Base-by-base conservation (phyloP, 805 yeast species). In the Ogataea kodamae region DNA sequence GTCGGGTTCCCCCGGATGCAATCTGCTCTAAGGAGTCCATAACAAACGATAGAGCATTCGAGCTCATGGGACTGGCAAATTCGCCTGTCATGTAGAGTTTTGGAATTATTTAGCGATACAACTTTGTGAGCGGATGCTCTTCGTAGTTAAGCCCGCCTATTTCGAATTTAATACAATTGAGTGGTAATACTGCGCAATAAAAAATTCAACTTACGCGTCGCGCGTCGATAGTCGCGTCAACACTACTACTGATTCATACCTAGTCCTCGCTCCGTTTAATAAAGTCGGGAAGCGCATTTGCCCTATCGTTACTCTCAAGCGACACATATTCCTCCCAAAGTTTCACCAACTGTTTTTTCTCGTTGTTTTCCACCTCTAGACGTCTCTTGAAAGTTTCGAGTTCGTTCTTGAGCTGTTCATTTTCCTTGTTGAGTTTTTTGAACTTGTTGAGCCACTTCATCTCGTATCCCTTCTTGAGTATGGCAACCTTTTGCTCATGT, bases 401-500 rank as follows among this genome's bases (percentile, higher is more conserved):
- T 38, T 77, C 83, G 32, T 74, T 65, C 42, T 61, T 61, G 29
- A 70, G 52, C 15, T 65, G 65, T 20, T 66, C 68, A 36, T 64
- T 70, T 40, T 73, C 76, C 24, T 57, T 45, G 9, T 59, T 58
- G 15, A 67, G 52, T 37, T 61, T 67, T 29, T 60, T 66, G 41
- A 65, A 61, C 49, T 66, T 72, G 41, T 55, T 52, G 30, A 67
- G 60, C 67, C 72, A 74, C 47, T 72, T 76, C 19, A 62, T 59
- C 46, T 76, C 81, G 50, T 73, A 76, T 3, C 75, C 77, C 37
- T 70, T 68, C 52, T 75, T 80, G 49, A 79, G 61, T 19, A 75
- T 70, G 9, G 69, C 68, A 6, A 84, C 81, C 55, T 84, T 84
- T 33, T 74, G 72, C 42, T 79, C 85, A 50, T 85, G 94, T 52